phyloP scores from a whole-genome alignment of 2,329 filamentous ascomycete species.

The Neonectria hederae region DNA sequence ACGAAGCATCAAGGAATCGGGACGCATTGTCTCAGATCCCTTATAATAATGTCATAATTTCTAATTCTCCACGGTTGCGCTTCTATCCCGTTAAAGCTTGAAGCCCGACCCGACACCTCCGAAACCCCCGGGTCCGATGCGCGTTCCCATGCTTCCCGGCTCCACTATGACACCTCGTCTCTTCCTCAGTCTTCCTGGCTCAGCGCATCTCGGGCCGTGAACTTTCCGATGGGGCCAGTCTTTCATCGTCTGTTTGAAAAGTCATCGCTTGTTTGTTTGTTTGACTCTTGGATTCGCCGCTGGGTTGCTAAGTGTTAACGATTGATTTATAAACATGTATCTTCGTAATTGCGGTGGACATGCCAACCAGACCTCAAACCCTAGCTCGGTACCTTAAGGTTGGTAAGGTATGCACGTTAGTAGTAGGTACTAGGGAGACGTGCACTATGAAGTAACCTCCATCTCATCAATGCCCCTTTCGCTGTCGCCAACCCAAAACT shows the following conservation, averaged over 20 bases:
- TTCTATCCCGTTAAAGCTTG: not conserved
- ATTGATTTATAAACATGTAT: not conserved
- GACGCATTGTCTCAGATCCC: not conserved
- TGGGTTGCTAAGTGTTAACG: not conserved
- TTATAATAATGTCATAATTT: not conserved
- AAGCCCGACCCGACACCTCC: slow-evolving; percentile 15
- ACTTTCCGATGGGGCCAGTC: slow-evolving; percentile 22
- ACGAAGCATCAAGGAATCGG: not conserved
- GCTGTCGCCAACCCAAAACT: not conserved
- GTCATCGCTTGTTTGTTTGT: not conserved
- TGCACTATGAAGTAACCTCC: not conserved
- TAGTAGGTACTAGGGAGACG: not conserved
- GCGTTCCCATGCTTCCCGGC: slow-evolving; percentile 8
- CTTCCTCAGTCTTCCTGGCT: not conserved
- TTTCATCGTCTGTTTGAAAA: not conserved
- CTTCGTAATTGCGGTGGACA: not conserved
- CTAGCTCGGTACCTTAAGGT: not conserved
- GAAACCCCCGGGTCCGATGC: slow-evolving; percentile 6
- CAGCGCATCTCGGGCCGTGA: slow-evolving; percentile 11
- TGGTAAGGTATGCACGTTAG: not conserved
- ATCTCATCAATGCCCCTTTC: not conserved
- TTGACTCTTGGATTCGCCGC: slow-evolving; percentile 6
- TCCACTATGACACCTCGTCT: not conserved
- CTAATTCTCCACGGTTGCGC: not conserved
- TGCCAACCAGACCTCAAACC: slow-evolving; percentile 1